Conservation (phyloP, 352 stramenopile species). For the Pythium rishiriense region DNA sequence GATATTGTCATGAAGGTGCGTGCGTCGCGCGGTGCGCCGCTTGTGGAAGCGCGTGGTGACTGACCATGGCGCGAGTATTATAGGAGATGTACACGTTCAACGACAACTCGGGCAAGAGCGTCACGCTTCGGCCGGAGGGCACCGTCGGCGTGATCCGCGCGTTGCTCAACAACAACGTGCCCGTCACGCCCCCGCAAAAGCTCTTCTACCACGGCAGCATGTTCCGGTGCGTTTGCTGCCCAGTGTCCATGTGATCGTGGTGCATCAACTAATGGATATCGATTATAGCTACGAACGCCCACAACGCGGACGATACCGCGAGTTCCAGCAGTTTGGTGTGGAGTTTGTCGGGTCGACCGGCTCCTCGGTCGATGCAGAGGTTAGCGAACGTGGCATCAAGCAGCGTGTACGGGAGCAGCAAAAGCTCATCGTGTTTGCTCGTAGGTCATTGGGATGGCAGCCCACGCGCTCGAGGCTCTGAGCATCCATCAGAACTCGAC, state of each 20-base stretch:
- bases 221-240: slow-evolving; percentile 60
- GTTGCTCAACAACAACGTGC: slow-evolving; percentile 77
- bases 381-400: slow-evolving; percentile 13
- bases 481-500: slow-evolving; percentile 61
- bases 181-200: slow-evolving; percentile 75
- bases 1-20: slow-evolving; percentile 88
- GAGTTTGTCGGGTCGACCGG: slow-evolving; percentile 83
- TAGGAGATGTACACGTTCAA: slow-evolving; percentile 91
- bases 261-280: no score
- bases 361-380: slow-evolving; percentile 78
- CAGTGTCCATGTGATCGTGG: no score
- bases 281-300: slow-evolving; percentile 80
- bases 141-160: slow-evolving; percentile 81
- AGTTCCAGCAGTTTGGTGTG: slow-evolving; percentile 89
- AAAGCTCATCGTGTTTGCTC: neutral
- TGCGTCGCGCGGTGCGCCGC: neutral
- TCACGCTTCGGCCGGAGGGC: slow-evolving; percentile 83
- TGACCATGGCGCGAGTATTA: neutral
- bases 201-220: slow-evolving; percentile 86
- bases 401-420: neutral
- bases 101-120: slow-evolving; percentile 86
- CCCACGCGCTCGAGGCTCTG: slow-evolving; percentile 51
- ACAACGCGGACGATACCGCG: slow-evolving; percentile 81
- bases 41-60: neutral
- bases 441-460: slow-evolving; percentile 80